These are phyloP conservation scores for Brassica rapa DNA, from an alignment of 345 rosid genomes.

Conservation along the genomic window DNA sequence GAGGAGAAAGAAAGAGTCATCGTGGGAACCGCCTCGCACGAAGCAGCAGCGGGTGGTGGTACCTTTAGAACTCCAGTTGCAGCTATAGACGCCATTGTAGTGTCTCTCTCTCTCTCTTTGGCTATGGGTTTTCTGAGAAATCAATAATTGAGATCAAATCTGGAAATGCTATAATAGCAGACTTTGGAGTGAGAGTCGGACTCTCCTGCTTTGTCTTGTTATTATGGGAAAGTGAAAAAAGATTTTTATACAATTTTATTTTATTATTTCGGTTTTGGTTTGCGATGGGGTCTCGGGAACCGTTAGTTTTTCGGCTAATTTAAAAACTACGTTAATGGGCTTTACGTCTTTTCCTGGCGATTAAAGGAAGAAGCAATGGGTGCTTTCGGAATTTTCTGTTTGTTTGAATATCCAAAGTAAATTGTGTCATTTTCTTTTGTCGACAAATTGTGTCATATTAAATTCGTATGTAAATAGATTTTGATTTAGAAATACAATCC, in stretches of 20 bases:
- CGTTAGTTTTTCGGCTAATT: constrained; percentile 6
- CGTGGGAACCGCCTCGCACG: constrained; percentile 16
- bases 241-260: background rate
- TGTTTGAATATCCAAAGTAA: too few species aligned
- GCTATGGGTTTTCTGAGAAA: background rate
- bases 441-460: too few species aligned
- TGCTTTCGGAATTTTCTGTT: too few species aligned
- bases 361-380: too few species aligned
- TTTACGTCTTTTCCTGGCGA: too few species aligned
- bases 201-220: constrained; percentile 30
- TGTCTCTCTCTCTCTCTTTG: background rate
- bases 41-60: constrained; percentile 13
- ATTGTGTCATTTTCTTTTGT: too few species aligned
- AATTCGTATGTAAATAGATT: too few species aligned
- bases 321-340: too few species aligned
- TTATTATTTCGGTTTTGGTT: background rate
- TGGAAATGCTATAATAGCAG: background rate
- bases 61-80: constrained; percentile 45
- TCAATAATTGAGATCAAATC: constrained; percentile 1
- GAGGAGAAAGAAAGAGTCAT: constrained; percentile 52
- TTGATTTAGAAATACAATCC: too few species aligned
- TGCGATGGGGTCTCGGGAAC: constrained; percentile 38
- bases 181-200: background rate
- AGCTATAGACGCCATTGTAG: constrained; percentile 57
- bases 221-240: constrained; percentile 13